phyloP scores from a whole-genome alignment of 257 asterid species.

The Jacaranda mimosifolia region DNA sequence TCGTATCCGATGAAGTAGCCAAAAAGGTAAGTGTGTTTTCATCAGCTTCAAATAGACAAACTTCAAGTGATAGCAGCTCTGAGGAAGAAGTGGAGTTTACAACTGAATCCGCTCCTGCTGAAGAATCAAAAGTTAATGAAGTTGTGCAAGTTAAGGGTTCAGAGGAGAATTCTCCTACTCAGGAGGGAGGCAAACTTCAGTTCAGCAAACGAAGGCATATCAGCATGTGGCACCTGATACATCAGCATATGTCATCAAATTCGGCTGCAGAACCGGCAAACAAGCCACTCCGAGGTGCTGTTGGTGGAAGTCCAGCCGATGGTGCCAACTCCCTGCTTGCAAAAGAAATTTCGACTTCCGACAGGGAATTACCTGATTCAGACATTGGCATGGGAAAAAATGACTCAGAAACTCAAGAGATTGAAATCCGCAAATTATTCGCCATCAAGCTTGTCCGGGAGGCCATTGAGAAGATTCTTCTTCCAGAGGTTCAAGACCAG shows the following conservation, averaged over 20 bases:
- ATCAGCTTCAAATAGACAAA: constrained; percentile 42
- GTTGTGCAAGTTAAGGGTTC: constrained; percentile 26
- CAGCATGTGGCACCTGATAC: constrained; percentile 70
- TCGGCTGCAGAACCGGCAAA: constrained; percentile 32
- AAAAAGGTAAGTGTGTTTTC: constrained; percentile 34
- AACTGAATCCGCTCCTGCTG: constrained; percentile 34
- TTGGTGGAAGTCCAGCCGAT: constrained; percentile 37
- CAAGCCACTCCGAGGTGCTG: constrained; percentile 22
- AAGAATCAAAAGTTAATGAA: constrained; percentile 34
- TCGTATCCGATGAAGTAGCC: constrained; percentile 36
- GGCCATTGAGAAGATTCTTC: constrained; percentile 96
- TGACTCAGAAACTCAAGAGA: constrained; percentile 63
- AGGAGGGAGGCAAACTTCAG: constrained; percentile 33
- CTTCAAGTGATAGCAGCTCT: constrained; percentile 35
- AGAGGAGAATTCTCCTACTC: constrained; percentile 22
- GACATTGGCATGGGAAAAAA: constrained; percentile 35
- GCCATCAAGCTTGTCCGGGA: constrained; percentile 92
- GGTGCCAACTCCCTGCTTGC: constrained; percentile 33
- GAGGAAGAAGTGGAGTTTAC: constrained; percentile 40
- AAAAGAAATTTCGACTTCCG: constrained; percentile 29
- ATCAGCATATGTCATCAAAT: constrained; percentile 56
- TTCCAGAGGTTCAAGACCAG: constrained; percentile 93
- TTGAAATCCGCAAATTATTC: constrained; percentile 68
- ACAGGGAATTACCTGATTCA: constrained; percentile 37
- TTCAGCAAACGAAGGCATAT: constrained; percentile 56